Conservation (phyloP, 2,329 filamentous ascomycete genomes). For the Macrophomina tecta region DNA sequence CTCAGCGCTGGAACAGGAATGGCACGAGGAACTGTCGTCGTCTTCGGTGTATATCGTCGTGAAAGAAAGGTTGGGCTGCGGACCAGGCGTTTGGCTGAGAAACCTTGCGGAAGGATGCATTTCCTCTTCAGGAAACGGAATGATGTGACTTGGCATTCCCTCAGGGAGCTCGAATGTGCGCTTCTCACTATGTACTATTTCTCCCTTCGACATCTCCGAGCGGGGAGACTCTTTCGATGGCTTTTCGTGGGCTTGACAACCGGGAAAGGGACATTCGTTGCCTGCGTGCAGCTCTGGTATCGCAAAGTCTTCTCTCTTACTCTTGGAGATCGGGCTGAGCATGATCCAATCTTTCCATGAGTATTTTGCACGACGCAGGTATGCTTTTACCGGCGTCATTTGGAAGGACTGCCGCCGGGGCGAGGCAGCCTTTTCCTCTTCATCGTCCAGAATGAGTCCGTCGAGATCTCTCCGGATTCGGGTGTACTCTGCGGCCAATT, state of each 20-base stretch:
- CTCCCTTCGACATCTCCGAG: background rate
- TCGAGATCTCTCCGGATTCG: background rate
- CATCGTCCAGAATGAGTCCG: background rate
- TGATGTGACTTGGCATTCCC: background rate
- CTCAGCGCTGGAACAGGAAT: background rate
- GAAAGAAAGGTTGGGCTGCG: background rate
- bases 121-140: background rate
- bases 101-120: background rate
- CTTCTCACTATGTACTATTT: background rate
- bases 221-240: background rate
- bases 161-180: background rate
- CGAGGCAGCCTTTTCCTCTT: background rate
- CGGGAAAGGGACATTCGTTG: background rate
- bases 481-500: background rate
- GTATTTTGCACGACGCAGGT: conserved; percentile 4
- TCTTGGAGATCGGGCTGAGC: background rate
- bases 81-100: background rate
- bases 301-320: background rate
- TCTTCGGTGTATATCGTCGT: conserved; percentile 12
- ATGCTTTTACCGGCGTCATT: background rate
- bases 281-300: conserved; percentile 5
- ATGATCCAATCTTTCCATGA: conserved; percentile 15
- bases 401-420: conserved; percentile 5
- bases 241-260: background rate
- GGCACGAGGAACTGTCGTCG: conserved; percentile 1